Evolutionary conservation across 495 filamentous ascomycete species (phyloP).

Genomic region (Xylaria venustula): DNA sequence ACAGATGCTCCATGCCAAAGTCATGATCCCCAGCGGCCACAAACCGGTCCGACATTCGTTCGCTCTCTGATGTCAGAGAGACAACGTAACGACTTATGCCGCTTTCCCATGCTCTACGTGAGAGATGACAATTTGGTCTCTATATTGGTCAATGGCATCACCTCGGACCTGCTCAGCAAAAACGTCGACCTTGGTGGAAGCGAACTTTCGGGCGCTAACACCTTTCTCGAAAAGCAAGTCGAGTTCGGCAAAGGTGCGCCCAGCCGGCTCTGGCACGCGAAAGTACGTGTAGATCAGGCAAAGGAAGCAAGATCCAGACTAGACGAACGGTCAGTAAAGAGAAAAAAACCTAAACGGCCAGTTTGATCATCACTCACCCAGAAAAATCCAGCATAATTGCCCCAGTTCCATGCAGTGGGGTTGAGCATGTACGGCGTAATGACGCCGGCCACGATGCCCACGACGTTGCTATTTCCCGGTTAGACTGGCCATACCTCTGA

Average conservation of each 20-base stretch:
- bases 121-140: slow-evolving; percentile 26
- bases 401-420: slow-evolving; percentile 71
- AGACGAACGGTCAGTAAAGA: background rate
- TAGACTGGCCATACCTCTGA: slow-evolving; percentile 5
- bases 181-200: slow-evolving; percentile 61
- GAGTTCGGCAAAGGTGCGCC: slow-evolving; percentile 70
- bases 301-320: slow-evolving; percentile 65
- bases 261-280: slow-evolving; percentile 69
- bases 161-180: slow-evolving; percentile 61
- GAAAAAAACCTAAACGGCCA: background rate
- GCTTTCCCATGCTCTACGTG: slow-evolving; percentile 17
- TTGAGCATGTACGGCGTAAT: slow-evolving; percentile 78
- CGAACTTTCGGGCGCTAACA: slow-evolving; percentile 68
- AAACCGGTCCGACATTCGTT: too few species aligned
- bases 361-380: slow-evolving; percentile 50
- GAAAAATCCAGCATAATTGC: slow-evolving; percentile 78
- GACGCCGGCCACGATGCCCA: slow-evolving; percentile 65
- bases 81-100: slow-evolving; percentile 3
- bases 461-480: slow-evolving; percentile 54
- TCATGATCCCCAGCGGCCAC: background rate
- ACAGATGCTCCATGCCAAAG: background rate
- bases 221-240: slow-evolving; percentile 68
- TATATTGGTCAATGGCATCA: slow-evolving; percentile 49
- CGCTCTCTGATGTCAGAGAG: background rate
- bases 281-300: slow-evolving; percentile 75